Conservation (phyloP, 768 basidiomycete species). For the Dendrothele bispora region DNA sequence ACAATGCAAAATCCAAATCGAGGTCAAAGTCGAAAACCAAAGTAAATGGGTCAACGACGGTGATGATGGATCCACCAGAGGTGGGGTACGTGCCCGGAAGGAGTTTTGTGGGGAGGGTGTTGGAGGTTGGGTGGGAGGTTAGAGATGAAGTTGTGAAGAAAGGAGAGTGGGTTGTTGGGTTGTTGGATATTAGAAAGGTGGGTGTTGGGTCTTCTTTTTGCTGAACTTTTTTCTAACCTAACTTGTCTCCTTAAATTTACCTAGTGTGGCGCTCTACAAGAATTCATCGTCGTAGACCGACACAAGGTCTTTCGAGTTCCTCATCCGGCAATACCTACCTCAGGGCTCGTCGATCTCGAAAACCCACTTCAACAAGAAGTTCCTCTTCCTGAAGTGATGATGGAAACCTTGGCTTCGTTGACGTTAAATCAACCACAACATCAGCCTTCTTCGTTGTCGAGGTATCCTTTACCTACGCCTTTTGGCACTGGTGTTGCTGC, state of each 20-base stretch:
- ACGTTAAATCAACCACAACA: too few relatives aligned
- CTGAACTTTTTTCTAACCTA: slow-evolving; percentile 6
- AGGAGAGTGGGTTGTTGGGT: slow-evolving; percentile 87
- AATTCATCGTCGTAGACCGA: slow-evolving; percentile 83
- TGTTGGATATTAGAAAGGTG: slow-evolving; percentile 81
- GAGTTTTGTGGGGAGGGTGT: slow-evolving; percentile 80
- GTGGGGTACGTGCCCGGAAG: slow-evolving; percentile 85
- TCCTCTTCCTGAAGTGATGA: neutral
- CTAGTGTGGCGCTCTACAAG: slow-evolving; percentile 84
- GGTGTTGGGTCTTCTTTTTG: slow-evolving; percentile 22
- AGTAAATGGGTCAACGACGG: slow-evolving; percentile 4
- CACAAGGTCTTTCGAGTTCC: slow-evolving; percentile 75
- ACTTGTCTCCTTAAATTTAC: neutral
- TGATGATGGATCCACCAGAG: slow-evolving; percentile 23
- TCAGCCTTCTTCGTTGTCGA: neutral
- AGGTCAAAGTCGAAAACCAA: slow-evolving; percentile 10
- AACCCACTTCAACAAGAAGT: neutral
- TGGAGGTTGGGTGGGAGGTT: slow-evolving; percentile 84
- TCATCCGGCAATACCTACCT: slow-evolving; percentile 47
- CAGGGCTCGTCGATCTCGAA: neutral
- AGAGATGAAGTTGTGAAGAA: slow-evolving; percentile 61
- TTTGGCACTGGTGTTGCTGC: neutral
- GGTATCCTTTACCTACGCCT: neutral
- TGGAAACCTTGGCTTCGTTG: too few relatives aligned
- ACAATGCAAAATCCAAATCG: slow-evolving; percentile 3